Base-by-base conservation (phyloP, 2,329 filamentous ascomycete species). In the Cadophora malorum region DNA sequence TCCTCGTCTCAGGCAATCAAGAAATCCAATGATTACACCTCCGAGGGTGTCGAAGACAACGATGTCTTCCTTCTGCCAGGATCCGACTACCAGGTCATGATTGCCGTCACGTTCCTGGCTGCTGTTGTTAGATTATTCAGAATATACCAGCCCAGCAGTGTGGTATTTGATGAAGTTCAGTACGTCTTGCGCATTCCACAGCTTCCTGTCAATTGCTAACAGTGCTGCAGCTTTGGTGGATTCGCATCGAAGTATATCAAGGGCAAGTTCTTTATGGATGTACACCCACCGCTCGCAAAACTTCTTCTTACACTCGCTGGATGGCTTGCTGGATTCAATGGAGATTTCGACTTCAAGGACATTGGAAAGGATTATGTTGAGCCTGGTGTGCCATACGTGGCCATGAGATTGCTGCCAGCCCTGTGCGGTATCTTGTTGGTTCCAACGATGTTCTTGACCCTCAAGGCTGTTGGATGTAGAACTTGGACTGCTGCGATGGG, bases 211-310 rank as follows among this genome's bases (percentile, higher is more conserved):
- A 67, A 33, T 69, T 66, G 31, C 75, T 75, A 62, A 73, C 25
- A 45, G 65, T 35, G 67, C 60, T 31, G 71, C 72, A 97, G 94
- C 82, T 99, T 99, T 80, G 96, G 96, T 79, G 96, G 96, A 60
- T 99, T 99, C 79, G 96, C 96, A 72, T 93, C 92, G 75, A 99
- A 99, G 81, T 99, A 99, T 81, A 98, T 99, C 86, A 98, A 99
- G 85, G 96, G 96, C 77, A 91, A 87, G 79, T 99, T 99, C 87
- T 99, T 99, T 81, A 99, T 99, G 96, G 96, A 99, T 79, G 96
- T 99, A n/a, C 96, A 99, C 79, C 96, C 96, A 38, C 96, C 96
- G 56, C 86, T 99, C 69, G 96, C 96, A 73, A 99, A 99, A 84
- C 88, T 99, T 79, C 89, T 99, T 74, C 95, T 99, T 76, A 97